Evolutionary conservation across 768 basidiomycete genomes (phyloP).

Genomic region (Pulveroboletus sp.): DNA sequence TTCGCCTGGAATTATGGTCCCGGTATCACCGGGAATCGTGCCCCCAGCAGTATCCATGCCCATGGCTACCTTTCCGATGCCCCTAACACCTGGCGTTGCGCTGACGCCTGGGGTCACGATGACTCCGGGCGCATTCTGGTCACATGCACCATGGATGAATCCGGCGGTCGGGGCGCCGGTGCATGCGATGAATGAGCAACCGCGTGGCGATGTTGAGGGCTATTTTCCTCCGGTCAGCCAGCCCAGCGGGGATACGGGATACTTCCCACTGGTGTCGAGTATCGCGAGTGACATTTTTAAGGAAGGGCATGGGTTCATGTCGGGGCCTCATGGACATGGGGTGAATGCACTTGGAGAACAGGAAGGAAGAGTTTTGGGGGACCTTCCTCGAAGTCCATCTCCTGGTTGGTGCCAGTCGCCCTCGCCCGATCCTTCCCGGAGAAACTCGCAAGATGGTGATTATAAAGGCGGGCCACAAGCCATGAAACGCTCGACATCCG

Average conservation of each 20-base stretch:
- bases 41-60: conserved; percentile 16
- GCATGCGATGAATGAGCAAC: conserved; percentile 21
- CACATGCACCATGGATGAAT: conserved; percentile 53
- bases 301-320: conserved; percentile 9
- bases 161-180: conserved; percentile 62
- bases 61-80: conserved; percentile 19
- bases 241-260: conserved; percentile 28
- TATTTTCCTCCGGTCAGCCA: conserved; percentile 42
- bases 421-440: conserved; percentile 5
- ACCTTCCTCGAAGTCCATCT: conserved; percentile 5
- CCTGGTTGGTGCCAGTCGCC: conserved; percentile 3
- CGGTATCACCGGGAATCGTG: conserved; percentile 25
- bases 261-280: conserved; percentile 41
- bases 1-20: conserved; percentile 30
- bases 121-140: conserved; percentile 72
- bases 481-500: conserved; percentile 30
- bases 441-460: conserved; percentile 13
- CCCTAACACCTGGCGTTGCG: conserved; percentile 29
- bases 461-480: conserved; percentile 15
- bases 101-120: conserved; percentile 62
- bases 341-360: background rate
- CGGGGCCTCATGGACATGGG: background rate
- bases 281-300: conserved; percentile 38
- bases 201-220: conserved; percentile 23
- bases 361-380: conserved; percentile 8